Base-by-base conservation (phyloP, 306 rosid species). In the Calophaca sinica region DNA sequence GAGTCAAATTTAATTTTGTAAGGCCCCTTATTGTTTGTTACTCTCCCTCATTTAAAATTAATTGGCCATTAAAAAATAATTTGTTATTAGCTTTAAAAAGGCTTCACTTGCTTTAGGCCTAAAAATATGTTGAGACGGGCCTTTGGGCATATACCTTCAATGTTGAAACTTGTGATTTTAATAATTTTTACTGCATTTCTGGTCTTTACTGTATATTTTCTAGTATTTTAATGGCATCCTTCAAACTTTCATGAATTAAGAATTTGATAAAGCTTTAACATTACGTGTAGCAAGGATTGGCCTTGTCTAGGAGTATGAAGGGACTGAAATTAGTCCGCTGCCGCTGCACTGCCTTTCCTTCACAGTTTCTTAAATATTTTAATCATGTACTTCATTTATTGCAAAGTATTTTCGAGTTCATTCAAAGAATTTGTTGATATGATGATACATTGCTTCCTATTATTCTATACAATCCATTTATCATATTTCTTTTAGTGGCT, bases 151-250 rank as follows among this genome's bases (percentile, higher is more conserved):
- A 29, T 65, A 26, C 52, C 26, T n/a, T 52, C 6, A 59, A 0
- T 54, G 28, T n/a, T 35, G 68, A 55, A 45, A 72, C 68, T 42
- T 72, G 10, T 38, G 11, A 8, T 15, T 72, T 72, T 72, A n/a
- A 28, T 54, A 42, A 42, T 7, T 53, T 9, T 57, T 68, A 31
- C 33, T 52, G 35, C 39, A 46, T 51, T 11, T 44, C 33, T 39
- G 41, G 6, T 49, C 10, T 1, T 48, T 13, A n/a, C 38, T 28
- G 3, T 28, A 58, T 15, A 52, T 32, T 33, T 35, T 57, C n/a
- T 29, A 29, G 29, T 48, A 5, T 20, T 29, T 29, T 67, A 50
- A 39, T 66, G 54, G n/a, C 58, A 59, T 73, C 45, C 73, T 33
- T n/a, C 29, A 80, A 31, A 2, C 14, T 73, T 66, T 58, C 68